Conservation (phyloP, 2,329 filamentous ascomycete species). For the Exophiala xenobiotica region DNA sequence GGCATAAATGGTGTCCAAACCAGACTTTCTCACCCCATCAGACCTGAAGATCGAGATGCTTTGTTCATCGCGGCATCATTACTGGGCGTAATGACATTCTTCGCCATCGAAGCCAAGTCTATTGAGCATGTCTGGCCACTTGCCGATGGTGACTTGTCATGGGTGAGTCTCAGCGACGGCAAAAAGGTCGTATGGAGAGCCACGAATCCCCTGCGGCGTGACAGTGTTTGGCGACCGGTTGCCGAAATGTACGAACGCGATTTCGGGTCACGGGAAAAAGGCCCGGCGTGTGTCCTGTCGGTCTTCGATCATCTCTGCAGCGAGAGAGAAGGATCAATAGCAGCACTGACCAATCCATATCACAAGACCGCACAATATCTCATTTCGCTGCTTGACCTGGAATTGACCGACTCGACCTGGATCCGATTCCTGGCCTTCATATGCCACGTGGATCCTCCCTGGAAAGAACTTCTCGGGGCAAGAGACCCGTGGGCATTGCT, state of each 20-base stretch:
- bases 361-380: slow-evolving; percentile 40
- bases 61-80: slow-evolving; percentile 36
- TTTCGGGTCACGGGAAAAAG: neutral
- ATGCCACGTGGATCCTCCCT: slow-evolving; percentile 46
- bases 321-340: neutral
- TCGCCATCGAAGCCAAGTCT: slow-evolving; percentile 40
- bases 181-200: slow-evolving; percentile 57
- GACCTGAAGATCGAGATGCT: slow-evolving; percentile 17
- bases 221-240: slow-evolving; percentile 39
- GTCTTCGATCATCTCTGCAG: slow-evolving; percentile 22
- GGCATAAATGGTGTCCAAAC: slow-evolving; percentile 27
- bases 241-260: neutral
- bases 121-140: slow-evolving; percentile 59
- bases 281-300: neutral
- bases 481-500: slow-evolving; percentile 57
- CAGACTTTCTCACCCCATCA: slow-evolving; percentile 13
- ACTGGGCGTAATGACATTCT: slow-evolving; percentile 43
- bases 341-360: slow-evolving; percentile 34
- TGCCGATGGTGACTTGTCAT: slow-evolving; percentile 53
- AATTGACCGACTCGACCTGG: slow-evolving; percentile 43
- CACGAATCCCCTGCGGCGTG: slow-evolving; percentile 48
- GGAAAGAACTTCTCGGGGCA: slow-evolving; percentile 44
- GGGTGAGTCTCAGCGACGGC: slow-evolving; percentile 58
- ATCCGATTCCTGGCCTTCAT: slow-evolving; percentile 51
- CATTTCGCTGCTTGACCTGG: slow-evolving; percentile 34